Percentiles rank a stretch among this genome's conserved stretches.
Evolutionary conservation across 164 flowering plant genomes (phyloP).

Genomic region (Stephania japonica): DNA sequence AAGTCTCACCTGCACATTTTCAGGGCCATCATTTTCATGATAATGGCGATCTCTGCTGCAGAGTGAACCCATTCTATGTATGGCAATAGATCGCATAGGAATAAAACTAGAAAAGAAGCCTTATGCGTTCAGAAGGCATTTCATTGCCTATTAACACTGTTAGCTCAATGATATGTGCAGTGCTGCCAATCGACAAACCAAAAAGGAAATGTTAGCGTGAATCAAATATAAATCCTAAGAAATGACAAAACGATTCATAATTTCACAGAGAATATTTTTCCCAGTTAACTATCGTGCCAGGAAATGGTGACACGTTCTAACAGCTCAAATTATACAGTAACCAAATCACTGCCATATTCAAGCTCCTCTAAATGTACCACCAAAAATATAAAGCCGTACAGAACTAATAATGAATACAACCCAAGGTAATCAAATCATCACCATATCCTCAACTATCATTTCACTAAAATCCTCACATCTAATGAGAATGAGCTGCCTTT

Average conservation of each 20-base stretch:
- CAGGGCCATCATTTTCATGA: constrained; percentile 60
- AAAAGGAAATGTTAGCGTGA: background rate
- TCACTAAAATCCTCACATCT: background rate
- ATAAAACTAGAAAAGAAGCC: constrained; percentile 6
- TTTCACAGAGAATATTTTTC: too few relatives aligned
- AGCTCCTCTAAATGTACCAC: too few relatives aligned
- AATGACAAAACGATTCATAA: background rate
- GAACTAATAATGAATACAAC: too few relatives aligned
- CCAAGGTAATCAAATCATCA: background rate
- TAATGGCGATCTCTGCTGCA: constrained; percentile 65
- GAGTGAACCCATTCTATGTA: constrained; percentile 71
- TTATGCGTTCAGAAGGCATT: background rate
- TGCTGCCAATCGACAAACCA: background rate
- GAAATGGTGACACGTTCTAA: too few relatives aligned
- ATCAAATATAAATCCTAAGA: background rate
- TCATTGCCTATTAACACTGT: background rate
- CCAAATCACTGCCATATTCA: too few relatives aligned
- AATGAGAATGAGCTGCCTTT: too few relatives aligned
- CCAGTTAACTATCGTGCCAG: too few relatives aligned
- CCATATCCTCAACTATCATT: too few relatives aligned
- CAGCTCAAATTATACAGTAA: too few relatives aligned
- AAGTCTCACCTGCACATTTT: constrained; percentile 64
- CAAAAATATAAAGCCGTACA: too few relatives aligned
- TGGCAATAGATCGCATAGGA: constrained; percentile 47
- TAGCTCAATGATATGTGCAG: background rate